Percentiles rank a stretch among this genome's conserved stretches.
These are phyloP conservation scores for Asterochloris sp. DNA, from an alignment of 139 green algal genomes.

Conservation along the genomic window DNA sequence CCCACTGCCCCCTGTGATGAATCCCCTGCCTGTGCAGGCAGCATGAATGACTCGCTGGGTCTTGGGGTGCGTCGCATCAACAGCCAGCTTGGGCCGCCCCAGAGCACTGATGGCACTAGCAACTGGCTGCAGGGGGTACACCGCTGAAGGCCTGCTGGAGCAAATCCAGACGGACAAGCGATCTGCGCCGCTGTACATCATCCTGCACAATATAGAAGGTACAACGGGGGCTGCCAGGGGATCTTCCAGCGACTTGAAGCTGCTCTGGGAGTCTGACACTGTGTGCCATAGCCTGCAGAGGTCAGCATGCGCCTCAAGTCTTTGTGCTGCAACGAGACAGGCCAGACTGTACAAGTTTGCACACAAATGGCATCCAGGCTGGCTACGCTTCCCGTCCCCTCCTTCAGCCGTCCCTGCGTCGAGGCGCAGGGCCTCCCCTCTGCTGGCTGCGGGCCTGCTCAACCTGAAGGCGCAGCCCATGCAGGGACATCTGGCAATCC, in stretches of 20 bases:
- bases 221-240: conserved; percentile 27
- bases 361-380: too few species aligned
- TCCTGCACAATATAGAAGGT: conserved; percentile 89
- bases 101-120: background rate
- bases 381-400: too few species aligned
- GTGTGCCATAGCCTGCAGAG: background rate
- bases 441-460: background rate
- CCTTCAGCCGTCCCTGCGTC: background rate
- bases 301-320: background rate
- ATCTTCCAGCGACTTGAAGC: background rate
- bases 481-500: too few species aligned
- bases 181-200: conserved; percentile 53
- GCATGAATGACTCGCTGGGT: background rate
- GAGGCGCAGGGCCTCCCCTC: background rate
- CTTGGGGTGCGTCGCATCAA: background rate
- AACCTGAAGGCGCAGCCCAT: background rate
- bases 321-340: too few species aligned
- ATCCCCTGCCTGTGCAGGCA: too few species aligned
- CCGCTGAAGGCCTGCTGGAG: background rate
- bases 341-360: too few species aligned
- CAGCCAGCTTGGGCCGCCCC: background rate
- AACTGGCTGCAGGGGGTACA: background rate
- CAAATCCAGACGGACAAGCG: background rate
- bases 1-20: background rate
- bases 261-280: background rate